Base-by-base conservation (phyloP, 768 basidiomycete species). In the Clavulina sp. region DNA sequence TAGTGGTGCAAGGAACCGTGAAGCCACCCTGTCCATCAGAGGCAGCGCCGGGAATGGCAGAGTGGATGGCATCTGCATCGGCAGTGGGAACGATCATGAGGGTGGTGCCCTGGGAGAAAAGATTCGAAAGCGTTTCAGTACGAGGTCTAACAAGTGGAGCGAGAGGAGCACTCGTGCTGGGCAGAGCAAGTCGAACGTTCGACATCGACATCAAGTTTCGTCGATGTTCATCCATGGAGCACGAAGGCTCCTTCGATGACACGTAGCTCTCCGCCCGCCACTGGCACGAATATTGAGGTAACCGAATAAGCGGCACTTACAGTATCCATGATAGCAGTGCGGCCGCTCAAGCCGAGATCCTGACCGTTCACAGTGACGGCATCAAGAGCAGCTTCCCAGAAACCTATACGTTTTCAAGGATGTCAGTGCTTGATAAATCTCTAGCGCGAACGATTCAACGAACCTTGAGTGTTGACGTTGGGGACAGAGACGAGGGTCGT, bases 381-480 rank as follows among this genome's bases (percentile, higher is more conserved):
- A 54, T 75, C 73, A 62, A 89, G 62, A 5, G 65, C 66, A 16
- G 70, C 79, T 68, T 87, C 82, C 88, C 87, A 91, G 69, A 88
- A 91, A 34, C 85, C 84, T 24, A 69, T n/a, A n/a, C n/a, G n/a
- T n/a, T n/a, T n/a, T n/a, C n/a, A n/a, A n/a, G n/a, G n/a, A n/a
- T n/a, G n/a, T n/a, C n/a, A n/a, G n/a, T n/a, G n/a, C n/a, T n/a
- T n/a, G n/a, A n/a, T n/a, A n/a, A n/a, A n/a, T n/a, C n/a, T n/a
- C n/a, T n/a, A n/a, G n/a, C n/a, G n/a, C n/a, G n/a, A n/a, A n/a
- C n/a, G n/a, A n/a, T n/a, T n/a, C n/a, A n/a, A n/a, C n/a, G n/a
- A n/a, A n/a, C n/a, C n/a, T n/a, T n/a, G 55, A 4, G 55, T 43
- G 64, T 75, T 84, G 62, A 83, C 74, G 57, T 84, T 86, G 50